Evolutionary conservation across 371 early-diverging fungal species (phyloP), one percentile per base, ranked within the genome.

Genomic region (Coemansia sp.): DNA sequence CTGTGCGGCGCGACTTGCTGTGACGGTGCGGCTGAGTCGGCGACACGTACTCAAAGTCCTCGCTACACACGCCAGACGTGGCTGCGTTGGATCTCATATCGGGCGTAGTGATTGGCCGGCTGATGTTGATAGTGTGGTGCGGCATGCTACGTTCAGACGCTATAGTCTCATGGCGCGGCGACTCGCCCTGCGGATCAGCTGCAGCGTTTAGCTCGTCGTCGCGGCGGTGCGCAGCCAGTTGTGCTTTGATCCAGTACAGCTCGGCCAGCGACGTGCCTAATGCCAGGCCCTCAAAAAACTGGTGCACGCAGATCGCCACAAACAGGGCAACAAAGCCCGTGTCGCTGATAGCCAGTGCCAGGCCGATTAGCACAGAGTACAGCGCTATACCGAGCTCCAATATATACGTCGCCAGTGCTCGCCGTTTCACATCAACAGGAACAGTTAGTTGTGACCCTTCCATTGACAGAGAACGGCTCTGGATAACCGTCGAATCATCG

Each of bases 341-440:
- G 48, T 82, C 86, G 24, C 82, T 84, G 54, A 87, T 84, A 3
- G 91, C 90, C n/a, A 96, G 81, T 5, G 93, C 84, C 57, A 95
- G 78, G 7, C 95, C 97, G 61, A 96, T 88, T 57, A 96, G 86
- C 57, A 96, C 82, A 2, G 94, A 94, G 71, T 95, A 95, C 63
- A 91, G 83, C 2, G 89, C 85, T 58, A 96, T 91, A 59, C 95
- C 94, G 13, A 88, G 60, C 77, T 96, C 95, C 16, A 96, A 81
- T 31, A 95, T 78, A 26, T 85, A 66, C 0, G 79, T 80, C 3
- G 79, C 71, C 57, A 73, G 40, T 2, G 74, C 74, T 6, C 71
- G 57, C 21, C 63, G 62, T 48, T 60, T 62, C 6, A 73, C 73
- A 4, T 72, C 73, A 1, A 65, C 53, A 0, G 64, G 57, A 7